Percentiles rank a stretch among this genome's conserved stretches.
These are phyloP conservation scores for Alternaria conjuncta DNA, from an alignment of 2,329 filamentous ascomycete genomes.

Conservation along the genomic window DNA sequence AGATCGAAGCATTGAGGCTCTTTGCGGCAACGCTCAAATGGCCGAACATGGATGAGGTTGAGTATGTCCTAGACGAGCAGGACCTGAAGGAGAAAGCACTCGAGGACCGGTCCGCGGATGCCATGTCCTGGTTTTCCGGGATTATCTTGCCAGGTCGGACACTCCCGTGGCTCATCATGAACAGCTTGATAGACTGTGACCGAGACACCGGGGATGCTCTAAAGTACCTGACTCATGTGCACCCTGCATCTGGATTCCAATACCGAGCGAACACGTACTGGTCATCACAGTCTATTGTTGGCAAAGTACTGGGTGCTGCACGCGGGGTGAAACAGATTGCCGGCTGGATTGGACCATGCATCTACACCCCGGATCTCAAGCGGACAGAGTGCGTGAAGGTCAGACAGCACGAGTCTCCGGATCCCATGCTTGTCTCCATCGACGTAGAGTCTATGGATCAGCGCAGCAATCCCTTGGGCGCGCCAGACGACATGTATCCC, in stretches of 20 bases:
- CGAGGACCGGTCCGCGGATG: slow-evolving; percentile 71
- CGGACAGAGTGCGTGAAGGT: slow-evolving; percentile 74
- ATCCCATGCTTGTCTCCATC: slow-evolving; percentile 60
- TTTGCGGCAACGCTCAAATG: slow-evolving; percentile 78
- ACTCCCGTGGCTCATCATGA: slow-evolving; percentile 79
- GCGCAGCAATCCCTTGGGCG: slow-evolving; percentile 73
- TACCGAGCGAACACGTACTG: slow-evolving; percentile 81
- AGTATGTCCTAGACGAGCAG: slow-evolving; percentile 66
- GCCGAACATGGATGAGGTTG: slow-evolving; percentile 72
- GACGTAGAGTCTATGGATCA: slow-evolving; percentile 71
- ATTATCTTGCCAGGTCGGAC: slow-evolving; percentile 73
- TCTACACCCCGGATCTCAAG: slow-evolving; percentile 70
- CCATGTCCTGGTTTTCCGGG: slow-evolving; percentile 79
- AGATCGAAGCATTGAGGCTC: slow-evolving; percentile 70
- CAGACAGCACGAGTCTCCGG: slow-evolving; percentile 64
- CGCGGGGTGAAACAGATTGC: slow-evolving; percentile 73
- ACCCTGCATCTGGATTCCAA: slow-evolving; percentile 75
- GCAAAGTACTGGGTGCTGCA: slow-evolving; percentile 71
- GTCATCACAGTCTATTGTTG: slow-evolving; percentile 74
- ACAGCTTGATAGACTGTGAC: slow-evolving; percentile 76
- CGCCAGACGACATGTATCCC: slow-evolving; percentile 66
- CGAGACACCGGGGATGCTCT: slow-evolving; percentile 70
- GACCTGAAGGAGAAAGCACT: slow-evolving; percentile 56
- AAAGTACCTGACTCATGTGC: slow-evolving; percentile 70
- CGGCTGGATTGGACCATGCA: slow-evolving; percentile 77